Percentiles rank a stretch among this genome's conserved stretches.
These are phyloP conservation scores for Pseudocercospora cruenta DNA, from an alignment of 2,329 filamentous ascomycete genomes.

Conservation along the genomic window DNA sequence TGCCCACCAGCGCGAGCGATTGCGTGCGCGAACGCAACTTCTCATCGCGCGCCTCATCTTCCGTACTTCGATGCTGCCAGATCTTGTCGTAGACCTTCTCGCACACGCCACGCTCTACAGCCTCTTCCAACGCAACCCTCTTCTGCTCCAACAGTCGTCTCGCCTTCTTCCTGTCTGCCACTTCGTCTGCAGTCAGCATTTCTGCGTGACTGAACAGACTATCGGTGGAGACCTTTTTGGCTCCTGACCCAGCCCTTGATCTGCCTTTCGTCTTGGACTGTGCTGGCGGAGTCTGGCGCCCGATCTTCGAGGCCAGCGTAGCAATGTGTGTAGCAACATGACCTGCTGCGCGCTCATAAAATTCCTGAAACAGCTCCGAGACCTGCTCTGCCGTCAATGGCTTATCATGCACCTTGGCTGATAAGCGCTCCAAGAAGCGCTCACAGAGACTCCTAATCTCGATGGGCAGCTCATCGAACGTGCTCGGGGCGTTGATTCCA, in stretches of 20 bases:
- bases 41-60: conserved; percentile 93
- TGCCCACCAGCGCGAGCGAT: conserved; percentile 85
- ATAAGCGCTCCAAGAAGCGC: conserved; percentile 88
- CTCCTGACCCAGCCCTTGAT: conserved; percentile 48
- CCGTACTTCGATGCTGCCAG: conserved; percentile 86
- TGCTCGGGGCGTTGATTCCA: conserved; percentile 57
- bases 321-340: conserved; percentile 88
- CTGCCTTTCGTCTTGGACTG: conserved; percentile 58
- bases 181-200: conserved; percentile 87
- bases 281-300: conserved; percentile 65
- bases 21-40: conserved; percentile 93
- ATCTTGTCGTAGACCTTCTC: conserved; percentile 72
- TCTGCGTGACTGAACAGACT: conserved; percentile 49
- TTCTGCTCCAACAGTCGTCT: conserved; percentile 79
- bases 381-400: conserved; percentile 83
- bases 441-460: conserved; percentile 90
- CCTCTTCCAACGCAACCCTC: conserved; percentile 78
- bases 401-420: conserved; percentile 80
- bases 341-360: conserved; percentile 78
- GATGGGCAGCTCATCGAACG: conserved; percentile 88
- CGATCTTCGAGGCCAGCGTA: conserved; percentile 73
- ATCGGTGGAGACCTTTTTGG: conserved; percentile 39
- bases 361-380: conserved; percentile 89
- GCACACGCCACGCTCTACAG: conserved; percentile 73
- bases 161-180: conserved; percentile 76